A percentile compares a stretch with the other conserved stretches of the same genome.
Evolutionary conservation across 1,139 yeast genomes (phyloP).

Genomic region (Wickerhamiella infanticola): DNA sequence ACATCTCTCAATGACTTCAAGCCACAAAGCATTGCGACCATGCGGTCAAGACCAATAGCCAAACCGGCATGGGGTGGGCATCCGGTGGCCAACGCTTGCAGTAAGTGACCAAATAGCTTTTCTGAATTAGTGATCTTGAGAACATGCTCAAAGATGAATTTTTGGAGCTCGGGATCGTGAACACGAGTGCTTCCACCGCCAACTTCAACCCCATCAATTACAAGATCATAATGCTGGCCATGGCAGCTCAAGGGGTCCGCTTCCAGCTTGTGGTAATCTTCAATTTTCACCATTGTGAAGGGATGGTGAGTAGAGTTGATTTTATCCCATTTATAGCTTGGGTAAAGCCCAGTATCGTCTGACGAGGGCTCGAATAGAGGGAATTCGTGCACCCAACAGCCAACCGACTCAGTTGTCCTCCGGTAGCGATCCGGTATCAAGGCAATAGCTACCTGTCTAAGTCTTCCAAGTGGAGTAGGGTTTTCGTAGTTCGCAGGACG

Average conservation of each 20-base stretch:
- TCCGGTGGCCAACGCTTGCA: slow-evolving; percentile 71
- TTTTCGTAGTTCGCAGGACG: slow-evolving; percentile 60
- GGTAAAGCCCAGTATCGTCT: slow-evolving; percentile 35
- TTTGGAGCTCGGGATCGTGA: slow-evolving; percentile 69
- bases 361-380: slow-evolving; percentile 68
- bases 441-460: slow-evolving; percentile 57
- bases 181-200: slow-evolving; percentile 97
- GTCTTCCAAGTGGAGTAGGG: slow-evolving; percentile 86
- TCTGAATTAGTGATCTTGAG: slow-evolving; percentile 32
- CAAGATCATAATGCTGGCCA: slow-evolving; percentile 94
- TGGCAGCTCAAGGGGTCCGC: slow-evolving; percentile 45
- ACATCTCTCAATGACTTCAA: slow-evolving; percentile 73
- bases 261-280: slow-evolving; percentile 42
- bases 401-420: slow-evolving; percentile 36
- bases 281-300: slow-evolving; percentile 74
- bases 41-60: slow-evolving; percentile 86
- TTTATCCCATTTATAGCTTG: slow-evolving; percentile 36
- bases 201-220: slow-evolving; percentile 83
- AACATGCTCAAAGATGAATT: slow-evolving; percentile 33
- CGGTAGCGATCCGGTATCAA: slow-evolving; percentile 28
- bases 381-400: slow-evolving; percentile 77
- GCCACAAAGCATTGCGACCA: slow-evolving; percentile 79
- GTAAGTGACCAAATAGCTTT: slow-evolving; percentile 68
- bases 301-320: slow-evolving; percentile 86
- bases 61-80: slow-evolving; percentile 99